phyloP scores from a whole-genome alignment of 805 yeast genomes.

The Lipomyces kockii region DNA sequence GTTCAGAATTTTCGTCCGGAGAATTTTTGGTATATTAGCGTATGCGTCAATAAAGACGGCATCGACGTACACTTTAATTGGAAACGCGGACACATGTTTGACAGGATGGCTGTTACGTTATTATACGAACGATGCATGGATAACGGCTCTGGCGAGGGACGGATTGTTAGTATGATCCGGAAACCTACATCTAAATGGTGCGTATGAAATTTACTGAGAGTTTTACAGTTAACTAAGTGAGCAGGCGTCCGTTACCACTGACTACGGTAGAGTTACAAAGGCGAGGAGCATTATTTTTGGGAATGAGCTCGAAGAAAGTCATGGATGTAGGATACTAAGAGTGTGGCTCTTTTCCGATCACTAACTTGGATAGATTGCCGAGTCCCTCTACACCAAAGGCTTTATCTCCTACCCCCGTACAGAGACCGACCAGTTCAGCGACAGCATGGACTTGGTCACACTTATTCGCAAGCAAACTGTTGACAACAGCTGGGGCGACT shows the following conservation, averaged over 20 bases:
- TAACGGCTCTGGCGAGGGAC: conserved; percentile 55
- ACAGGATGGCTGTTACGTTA: conserved; percentile 64
- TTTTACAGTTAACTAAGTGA: neutral
- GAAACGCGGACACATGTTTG: conserved; percentile 75
- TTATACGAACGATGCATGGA: conserved; percentile 71
- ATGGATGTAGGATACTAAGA: conserved; percentile 49
- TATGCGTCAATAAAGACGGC: conserved; percentile 45
- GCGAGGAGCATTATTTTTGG: conserved; percentile 74
- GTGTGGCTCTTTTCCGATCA: conserved; percentile 35
- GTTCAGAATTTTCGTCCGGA: conserved; percentile 75
- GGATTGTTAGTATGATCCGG: conserved; percentile 55
- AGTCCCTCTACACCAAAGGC: conserved; percentile 81
- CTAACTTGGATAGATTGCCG: conserved; percentile 56
- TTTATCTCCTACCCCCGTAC: conserved; percentile 95
- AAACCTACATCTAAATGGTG: conserved; percentile 69
- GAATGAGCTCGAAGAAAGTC: conserved; percentile 78
- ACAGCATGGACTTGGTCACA: conserved; percentile 67
- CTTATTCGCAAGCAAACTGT: conserved; percentile 65
- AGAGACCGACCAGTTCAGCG: conserved; percentile 88
- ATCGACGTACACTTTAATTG: conserved; percentile 59
- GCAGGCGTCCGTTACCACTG: conserved; percentile 76
- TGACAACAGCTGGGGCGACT: conserved; percentile 69
- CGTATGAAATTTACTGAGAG: neutral
- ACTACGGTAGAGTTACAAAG: conserved; percentile 95
- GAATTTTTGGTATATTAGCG: conserved; percentile 73